phyloP scores from a whole-genome alignment of 2,329 filamentous ascomycete genomes.

The Corynespora cassiicola region DNA sequence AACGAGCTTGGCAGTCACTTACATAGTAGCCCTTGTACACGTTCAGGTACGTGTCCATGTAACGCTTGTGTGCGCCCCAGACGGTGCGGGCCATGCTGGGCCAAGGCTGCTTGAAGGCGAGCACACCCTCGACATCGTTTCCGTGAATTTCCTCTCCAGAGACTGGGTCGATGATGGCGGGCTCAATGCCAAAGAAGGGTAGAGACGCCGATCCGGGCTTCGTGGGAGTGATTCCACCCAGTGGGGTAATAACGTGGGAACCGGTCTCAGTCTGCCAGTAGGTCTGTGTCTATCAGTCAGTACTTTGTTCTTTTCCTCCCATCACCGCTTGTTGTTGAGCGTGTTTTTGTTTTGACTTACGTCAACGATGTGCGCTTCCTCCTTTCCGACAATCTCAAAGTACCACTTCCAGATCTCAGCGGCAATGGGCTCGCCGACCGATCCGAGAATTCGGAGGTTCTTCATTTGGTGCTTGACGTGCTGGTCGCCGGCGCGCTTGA shows the following conservation, averaged over 20 bases:
- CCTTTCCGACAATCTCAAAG: slow-evolving; percentile 91
- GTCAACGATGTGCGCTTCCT: slow-evolving; percentile 91
- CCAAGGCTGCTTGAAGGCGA: slow-evolving; percentile 98
- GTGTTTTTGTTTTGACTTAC: slow-evolving; percentile 63
- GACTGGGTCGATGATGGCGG: slow-evolving; percentile 95
- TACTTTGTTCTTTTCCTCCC: no score
- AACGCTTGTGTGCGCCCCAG: slow-evolving; percentile 96
- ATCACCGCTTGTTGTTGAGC: no score
- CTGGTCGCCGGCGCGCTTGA: slow-evolving; percentile 95
- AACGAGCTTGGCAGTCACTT: slow-evolving; percentile 50
- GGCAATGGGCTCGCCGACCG: slow-evolving; percentile 96
- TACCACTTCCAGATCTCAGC: slow-evolving; percentile 99
- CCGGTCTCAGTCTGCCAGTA: slow-evolving; percentile 99
- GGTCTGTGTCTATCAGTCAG: slow-evolving; percentile 67
- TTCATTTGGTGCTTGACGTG: slow-evolving; percentile 91
- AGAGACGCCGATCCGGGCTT: slow-evolving; percentile 96
- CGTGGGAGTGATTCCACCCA: slow-evolving; percentile 91
- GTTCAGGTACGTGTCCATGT: slow-evolving; percentile 98
- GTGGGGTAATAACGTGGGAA: slow-evolving; percentile 91
- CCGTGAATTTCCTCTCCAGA: slow-evolving; percentile 91
- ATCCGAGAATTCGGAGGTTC: slow-evolving; percentile 86
- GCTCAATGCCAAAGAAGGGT: slow-evolving; percentile 98
- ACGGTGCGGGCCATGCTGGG: slow-evolving; percentile 98
- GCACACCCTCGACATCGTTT: slow-evolving; percentile 95
- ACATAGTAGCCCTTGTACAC: slow-evolving; percentile 99